These are phyloP conservation scores for Taphrina sp. DNA, from an alignment of 1,139 yeast genomes.

Conservation along the genomic window DNA sequence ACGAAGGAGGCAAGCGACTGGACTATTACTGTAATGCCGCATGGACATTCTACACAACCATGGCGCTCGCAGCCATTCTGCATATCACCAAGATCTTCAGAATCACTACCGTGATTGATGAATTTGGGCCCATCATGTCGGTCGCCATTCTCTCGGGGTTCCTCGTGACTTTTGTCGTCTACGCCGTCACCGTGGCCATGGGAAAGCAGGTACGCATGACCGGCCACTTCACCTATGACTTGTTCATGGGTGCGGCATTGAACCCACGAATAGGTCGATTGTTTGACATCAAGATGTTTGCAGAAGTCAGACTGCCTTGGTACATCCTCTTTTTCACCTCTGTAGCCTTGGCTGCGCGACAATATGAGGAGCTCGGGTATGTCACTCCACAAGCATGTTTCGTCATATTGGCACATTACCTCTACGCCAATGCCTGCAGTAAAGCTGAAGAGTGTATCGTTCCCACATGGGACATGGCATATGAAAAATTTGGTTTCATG, in stretches of 20 bases:
- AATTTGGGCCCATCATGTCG: slow-evolving; percentile 89
- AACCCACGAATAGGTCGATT: slow-evolving; percentile 86
- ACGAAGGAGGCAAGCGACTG: slow-evolving; percentile 71
- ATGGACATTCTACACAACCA: slow-evolving; percentile 71
- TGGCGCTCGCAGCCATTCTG: slow-evolving; percentile 57
- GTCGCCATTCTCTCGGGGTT: slow-evolving; percentile 81
- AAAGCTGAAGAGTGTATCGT: slow-evolving; percentile 97
- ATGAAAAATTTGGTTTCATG: slow-evolving; percentile 98
- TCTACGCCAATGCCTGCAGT: slow-evolving; percentile 94
- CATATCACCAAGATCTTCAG: slow-evolving; percentile 75
- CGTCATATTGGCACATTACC: slow-evolving; percentile 80
- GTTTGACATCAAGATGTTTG: slow-evolving; percentile 91
- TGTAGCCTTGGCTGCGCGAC: slow-evolving; percentile 71
- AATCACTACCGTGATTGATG: slow-evolving; percentile 68
- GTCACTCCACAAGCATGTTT: slow-evolving; percentile 74
- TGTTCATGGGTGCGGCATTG: slow-evolving; percentile 96
- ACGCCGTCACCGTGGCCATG: slow-evolving; percentile 46
- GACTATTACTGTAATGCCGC: slow-evolving; percentile 93
- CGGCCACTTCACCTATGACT: slow-evolving; percentile 83
- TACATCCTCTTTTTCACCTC: slow-evolving; percentile 78
- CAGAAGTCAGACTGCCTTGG: slow-evolving; percentile 97
- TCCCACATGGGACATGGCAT: slow-evolving; percentile 99
- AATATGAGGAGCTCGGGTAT: slow-evolving; percentile 75
- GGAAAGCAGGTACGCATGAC: slow-evolving; percentile 77
- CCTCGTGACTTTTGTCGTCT: slow-evolving; percentile 64